These are phyloP conservation scores for Podila verticillata DNA, from an alignment of 192 early-diverging fungal species.

Conservation along the genomic window DNA sequence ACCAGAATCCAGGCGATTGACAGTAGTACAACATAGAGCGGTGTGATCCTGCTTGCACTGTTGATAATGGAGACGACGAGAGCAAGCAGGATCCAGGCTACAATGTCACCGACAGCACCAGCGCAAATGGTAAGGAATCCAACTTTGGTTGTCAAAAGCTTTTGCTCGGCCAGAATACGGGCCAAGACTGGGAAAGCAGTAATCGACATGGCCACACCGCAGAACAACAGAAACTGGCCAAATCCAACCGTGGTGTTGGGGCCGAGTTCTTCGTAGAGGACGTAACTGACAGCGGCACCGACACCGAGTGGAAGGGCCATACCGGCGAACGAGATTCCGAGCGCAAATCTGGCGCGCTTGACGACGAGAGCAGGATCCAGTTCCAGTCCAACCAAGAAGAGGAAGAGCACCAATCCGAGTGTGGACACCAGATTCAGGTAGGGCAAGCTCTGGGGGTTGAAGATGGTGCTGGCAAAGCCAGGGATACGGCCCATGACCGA, in stretches of 20 bases:
- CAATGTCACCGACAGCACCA: constrained; percentile 87
- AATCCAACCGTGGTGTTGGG: constrained; percentile 34
- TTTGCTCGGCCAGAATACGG: constrained; percentile 90
- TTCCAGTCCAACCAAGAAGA: constrained; percentile 91
- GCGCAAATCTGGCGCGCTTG: constrained; percentile 59
- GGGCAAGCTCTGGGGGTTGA: constrained; percentile 74
- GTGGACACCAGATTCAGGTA: constrained; percentile 81
- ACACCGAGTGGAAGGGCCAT: constrained; percentile 84
- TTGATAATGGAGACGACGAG: constrained; percentile 90
- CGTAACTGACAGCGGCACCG: constrained; percentile 51
- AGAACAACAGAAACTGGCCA: constrained; percentile 46
- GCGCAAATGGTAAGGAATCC: constrained; percentile 86
- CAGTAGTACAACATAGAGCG: constrained; percentile 85
- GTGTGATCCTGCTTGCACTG: constrained; percentile 70
- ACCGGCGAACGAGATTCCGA: constrained; percentile 79
- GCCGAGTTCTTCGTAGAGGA: constrained; percentile 50
- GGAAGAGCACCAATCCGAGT: constrained; percentile 87
- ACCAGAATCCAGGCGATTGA: constrained; percentile 76
- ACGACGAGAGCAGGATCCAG: constrained; percentile 74
- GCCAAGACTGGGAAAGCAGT: constrained; percentile 92
- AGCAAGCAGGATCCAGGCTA: constrained; percentile 84
- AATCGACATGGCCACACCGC: constrained; percentile 49
- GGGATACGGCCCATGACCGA: constrained; percentile 81
- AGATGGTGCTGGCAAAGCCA: constrained; percentile 73
- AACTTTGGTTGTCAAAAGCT: constrained; percentile 80